Percentiles rank a stretch among this genome's conserved stretches.
Evolutionary conservation across 352 stramenopile species (phyloP).

Genomic region (Pythium utonaiense): DNA sequence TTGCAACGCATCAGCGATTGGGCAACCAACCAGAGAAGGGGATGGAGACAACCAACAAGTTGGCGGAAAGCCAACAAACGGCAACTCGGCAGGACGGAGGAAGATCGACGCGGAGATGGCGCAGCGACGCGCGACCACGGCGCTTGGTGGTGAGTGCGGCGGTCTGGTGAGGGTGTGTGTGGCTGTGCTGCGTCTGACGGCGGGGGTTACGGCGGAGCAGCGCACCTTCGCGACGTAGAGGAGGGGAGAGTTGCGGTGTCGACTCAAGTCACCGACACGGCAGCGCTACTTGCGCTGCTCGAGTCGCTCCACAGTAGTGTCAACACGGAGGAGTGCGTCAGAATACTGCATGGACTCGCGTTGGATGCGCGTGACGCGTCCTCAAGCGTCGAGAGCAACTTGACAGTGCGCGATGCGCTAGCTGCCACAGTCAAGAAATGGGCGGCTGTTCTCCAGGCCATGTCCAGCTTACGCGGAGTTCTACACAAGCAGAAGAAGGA

Average conservation of each 20-base stretch:
- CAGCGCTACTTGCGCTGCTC: neutral
- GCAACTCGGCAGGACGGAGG: neutral
- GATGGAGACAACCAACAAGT: no score
- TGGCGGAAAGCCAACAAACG: neutral
- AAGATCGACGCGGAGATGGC: neutral
- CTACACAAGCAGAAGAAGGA: neutral
- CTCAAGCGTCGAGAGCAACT: neutral
- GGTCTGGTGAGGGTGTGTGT: neutral
- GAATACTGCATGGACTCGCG: neutral
- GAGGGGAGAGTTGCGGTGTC: no score
- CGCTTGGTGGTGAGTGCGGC: neutral
- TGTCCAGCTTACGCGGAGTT: neutral
- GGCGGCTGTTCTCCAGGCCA: neutral
- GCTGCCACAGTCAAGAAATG: neutral
- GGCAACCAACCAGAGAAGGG: neutral
- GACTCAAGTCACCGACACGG: no score
- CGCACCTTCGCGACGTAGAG: neutral
- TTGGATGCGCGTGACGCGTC: neutral
- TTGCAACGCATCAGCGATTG: slow-evolving; percentile 4
- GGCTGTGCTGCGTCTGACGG: neutral
- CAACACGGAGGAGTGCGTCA: neutral
- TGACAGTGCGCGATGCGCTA: neutral
- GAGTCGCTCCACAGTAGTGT: neutral
- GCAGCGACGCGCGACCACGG: neutral
- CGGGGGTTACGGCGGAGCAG: neutral